Base-by-base conservation (phyloP, 176 grass and related monocot genomes). In the Cymbopogon citratus region DNA sequence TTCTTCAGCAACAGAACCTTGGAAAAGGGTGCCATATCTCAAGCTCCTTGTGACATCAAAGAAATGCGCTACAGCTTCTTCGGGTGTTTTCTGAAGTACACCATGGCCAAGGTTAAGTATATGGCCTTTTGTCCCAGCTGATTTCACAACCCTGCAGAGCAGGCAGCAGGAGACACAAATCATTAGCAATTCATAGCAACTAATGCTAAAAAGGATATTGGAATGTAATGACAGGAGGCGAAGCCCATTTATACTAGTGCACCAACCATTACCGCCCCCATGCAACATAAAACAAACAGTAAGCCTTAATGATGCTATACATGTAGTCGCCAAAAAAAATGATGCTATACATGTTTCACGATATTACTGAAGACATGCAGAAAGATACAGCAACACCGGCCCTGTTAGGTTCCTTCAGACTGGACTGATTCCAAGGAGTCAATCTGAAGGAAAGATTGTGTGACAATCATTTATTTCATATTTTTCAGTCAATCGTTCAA, bases 71-170 rank as follows among this genome's bases (percentile, higher is more conserved):
- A 99, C 96, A 71, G 92, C 90, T 84, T 99, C 91, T 89, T 99
- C 96, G 10, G 91, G 89, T 63, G 96, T 91, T 60, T 89, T 89
- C 57, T 91, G 87, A 62, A 99, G 96, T 78, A 99, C 92, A 74
- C 96, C 92, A 62, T 99, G 96, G 41, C 96, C 95, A 76, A 99
- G 59, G 75, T 99, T 99, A 51, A 99, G 85, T 82, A 99, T 95
- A 83, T 99, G 92, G 44, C 96, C 88, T 87, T 82, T 93, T 18
- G 82, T 83, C 15, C 96, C 92, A 85, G 96, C 92, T 75, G 86
- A 85, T 81, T 87, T 99, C 83, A 95, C 92, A 87, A 99, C 96
- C 77, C 96, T 99, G 56, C 25, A 76, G n/a, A 72, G 31, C 21
- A 85, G 18, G 41, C 75, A 64, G 83, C 43, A 26, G 64, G 49